Conservation (phyloP, 2,329 filamentous ascomycete species). For the Sordariomycetes sp. region DNA sequence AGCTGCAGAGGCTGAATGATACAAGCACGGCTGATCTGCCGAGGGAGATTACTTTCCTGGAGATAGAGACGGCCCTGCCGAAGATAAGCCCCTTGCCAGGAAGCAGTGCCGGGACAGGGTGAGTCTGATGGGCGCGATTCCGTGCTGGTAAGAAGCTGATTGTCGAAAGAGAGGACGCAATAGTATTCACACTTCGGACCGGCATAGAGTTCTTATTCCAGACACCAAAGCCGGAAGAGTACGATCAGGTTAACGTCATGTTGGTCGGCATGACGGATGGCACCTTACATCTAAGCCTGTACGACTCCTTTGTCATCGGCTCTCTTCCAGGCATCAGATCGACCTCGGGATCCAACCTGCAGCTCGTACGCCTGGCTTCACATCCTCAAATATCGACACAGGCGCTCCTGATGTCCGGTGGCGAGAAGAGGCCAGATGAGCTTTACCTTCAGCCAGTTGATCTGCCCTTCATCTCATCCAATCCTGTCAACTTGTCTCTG, state of each 20-base stretch:
- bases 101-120: slow-evolving; percentile 53
- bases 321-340: slow-evolving; percentile 17
- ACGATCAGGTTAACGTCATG: slow-evolving; percentile 71
- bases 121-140: slow-evolving; percentile 19
- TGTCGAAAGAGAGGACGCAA: slow-evolving; percentile 36
- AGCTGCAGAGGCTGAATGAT: background rate
- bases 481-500: slow-evolving; percentile 72
- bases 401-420: slow-evolving; percentile 49
- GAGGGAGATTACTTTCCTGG: slow-evolving; percentile 61
- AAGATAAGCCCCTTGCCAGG: slow-evolving; percentile 63
- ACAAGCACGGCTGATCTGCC: slow-evolving; percentile 47
- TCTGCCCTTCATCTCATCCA: slow-evolving; percentile 71
- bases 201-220: slow-evolving; percentile 65
- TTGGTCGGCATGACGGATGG: slow-evolving; percentile 65
- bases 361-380: slow-evolving; percentile 54
- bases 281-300: slow-evolving; percentile 68
- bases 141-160: slow-evolving; percentile 6
- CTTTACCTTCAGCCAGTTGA: slow-evolving; percentile 64
- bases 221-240: slow-evolving; percentile 50
- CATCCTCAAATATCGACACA: slow-evolving; percentile 71
- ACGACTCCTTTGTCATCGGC: slow-evolving; percentile 77
- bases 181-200: slow-evolving; percentile 59
- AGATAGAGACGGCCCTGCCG: slow-evolving; percentile 67
- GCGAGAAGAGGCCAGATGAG: slow-evolving; percentile 19
- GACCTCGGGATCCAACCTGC: slow-evolving; percentile 13